Conservation (phyloP, 148 eudicot species). For the Chenopodium suecicum region DNA sequence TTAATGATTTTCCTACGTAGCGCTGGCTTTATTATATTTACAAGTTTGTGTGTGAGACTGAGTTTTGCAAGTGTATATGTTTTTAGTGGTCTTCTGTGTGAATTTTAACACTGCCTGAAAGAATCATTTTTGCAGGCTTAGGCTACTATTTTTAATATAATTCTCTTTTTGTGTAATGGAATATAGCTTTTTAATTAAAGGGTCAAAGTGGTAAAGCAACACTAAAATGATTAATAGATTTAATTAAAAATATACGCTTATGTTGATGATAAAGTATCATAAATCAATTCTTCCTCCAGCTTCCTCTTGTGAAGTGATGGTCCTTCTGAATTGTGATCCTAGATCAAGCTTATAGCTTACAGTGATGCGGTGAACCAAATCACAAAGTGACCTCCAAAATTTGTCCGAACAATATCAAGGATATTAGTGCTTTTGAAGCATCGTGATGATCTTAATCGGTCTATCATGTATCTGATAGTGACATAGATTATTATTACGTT, state of each 20-base stretch:
- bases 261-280: neutral
- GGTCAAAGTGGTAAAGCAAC: neutral
- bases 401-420: neutral
- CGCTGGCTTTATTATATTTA: neutral
- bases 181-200: neutral
- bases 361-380: neutral
- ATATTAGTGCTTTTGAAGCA: neutral
- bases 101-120: neutral
- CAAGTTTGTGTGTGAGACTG: neutral
- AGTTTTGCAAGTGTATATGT: neutral
- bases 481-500: neutral
- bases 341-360: neutral
- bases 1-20: conserved; percentile 21
- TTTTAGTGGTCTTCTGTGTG: neutral
- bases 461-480: neutral
- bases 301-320: neutral
- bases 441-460: neutral
- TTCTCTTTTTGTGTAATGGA: too few species aligned
- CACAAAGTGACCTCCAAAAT: neutral
- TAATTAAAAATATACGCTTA: neutral
- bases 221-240: neutral
- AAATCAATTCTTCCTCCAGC: neutral
- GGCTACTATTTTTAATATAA: too few species aligned
- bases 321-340: neutral
- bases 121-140: neutral